Percentiles rank a stretch among this genome's conserved stretches.
These are phyloP conservation scores for Annulohypoxylon truncatum DNA, from an alignment of 2,329 filamentous ascomycete species.

Conservation along the genomic window DNA sequence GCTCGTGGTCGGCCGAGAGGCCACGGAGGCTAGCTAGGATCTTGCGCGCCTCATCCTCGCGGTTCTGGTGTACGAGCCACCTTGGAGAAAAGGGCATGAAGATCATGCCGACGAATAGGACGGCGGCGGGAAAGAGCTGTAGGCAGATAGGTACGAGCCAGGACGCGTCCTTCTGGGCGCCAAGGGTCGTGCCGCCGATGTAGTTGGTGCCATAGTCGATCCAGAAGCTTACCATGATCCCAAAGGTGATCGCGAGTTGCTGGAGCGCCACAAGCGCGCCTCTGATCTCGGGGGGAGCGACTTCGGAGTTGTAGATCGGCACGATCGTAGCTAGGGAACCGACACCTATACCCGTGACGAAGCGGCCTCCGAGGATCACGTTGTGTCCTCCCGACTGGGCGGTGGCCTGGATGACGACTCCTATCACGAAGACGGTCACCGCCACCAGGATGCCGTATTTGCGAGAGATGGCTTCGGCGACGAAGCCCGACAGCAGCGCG, in stretches of 20 bases:
- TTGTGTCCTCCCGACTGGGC: slow-evolving; percentile 67
- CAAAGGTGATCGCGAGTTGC: slow-evolving; percentile 67
- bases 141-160: slow-evolving; percentile 81
- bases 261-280: slow-evolving; percentile 60
- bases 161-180: slow-evolving; percentile 71
- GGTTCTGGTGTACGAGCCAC: slow-evolving; percentile 73
- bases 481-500: slow-evolving; percentile 73
- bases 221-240: slow-evolving; percentile 74
- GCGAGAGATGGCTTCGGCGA: slow-evolving; percentile 76
- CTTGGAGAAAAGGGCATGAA: slow-evolving; percentile 85
- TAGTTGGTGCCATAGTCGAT: slow-evolving; percentile 74
- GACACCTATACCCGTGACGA: slow-evolving; percentile 78
- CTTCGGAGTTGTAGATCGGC: slow-evolving; percentile 64
- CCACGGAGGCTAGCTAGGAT: slow-evolving; percentile 73
- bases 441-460: slow-evolving; percentile 77
- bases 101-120: slow-evolving; percentile 76
- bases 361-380: slow-evolving; percentile 76
- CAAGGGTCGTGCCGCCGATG: slow-evolving; percentile 64
- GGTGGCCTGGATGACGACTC: slow-evolving; percentile 75
- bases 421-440: slow-evolving; percentile 74
- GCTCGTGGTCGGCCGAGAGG: slow-evolving; percentile 70
- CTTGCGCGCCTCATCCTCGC: slow-evolving; percentile 73
- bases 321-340: slow-evolving; percentile 76
- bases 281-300: slow-evolving; percentile 56
- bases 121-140: slow-evolving; percentile 73